A percentile compares a stretch with the other conserved stretches of the same genome.
Conservation (phyloP, 805 yeast genomes). For the Saccharomycopsis fibuligera region DNA sequence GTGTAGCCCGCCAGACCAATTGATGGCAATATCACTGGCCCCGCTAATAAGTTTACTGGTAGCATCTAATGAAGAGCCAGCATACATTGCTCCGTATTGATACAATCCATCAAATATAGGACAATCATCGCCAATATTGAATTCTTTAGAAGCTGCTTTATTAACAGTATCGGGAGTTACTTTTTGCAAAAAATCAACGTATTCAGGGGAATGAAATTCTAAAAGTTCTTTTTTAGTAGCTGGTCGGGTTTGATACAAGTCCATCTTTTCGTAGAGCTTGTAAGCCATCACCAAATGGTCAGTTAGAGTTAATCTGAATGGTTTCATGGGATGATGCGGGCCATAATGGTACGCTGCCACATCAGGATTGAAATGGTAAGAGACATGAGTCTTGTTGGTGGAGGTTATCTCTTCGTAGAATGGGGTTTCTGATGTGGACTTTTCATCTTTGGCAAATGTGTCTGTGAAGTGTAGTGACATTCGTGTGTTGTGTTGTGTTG, state of each 20-base stretch:
- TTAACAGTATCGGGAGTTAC: conserved; percentile 68
- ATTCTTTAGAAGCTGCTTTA: conserved; percentile 53
- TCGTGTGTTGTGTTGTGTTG: no score
- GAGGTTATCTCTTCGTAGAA: conserved; percentile 39
- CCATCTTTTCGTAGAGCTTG: conserved; percentile 85
- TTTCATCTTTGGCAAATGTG: conserved; percentile 37
- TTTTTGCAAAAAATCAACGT: conserved; percentile 65
- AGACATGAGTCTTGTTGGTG: conserved; percentile 52
- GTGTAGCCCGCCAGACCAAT: conserved; percentile 95
- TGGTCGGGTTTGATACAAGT: conserved; percentile 71
- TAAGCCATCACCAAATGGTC: conserved; percentile 85
- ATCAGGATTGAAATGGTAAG: conserved; percentile 82
- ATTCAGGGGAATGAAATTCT: conserved; percentile 84
- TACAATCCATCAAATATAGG: conserved; percentile 94
- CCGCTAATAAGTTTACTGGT: conserved; percentile 80
- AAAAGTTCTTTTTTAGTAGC: conserved; percentile 78
- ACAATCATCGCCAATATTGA: conserved; percentile 90
- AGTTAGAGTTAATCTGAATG: conserved; percentile 86
- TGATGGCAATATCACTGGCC: conserved; percentile 88
- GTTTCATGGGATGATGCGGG: conserved; percentile 96
- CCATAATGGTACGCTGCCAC: conserved; percentile 86
- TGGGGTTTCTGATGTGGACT: conserved; percentile 39
- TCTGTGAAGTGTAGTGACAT: conserved; percentile 20
- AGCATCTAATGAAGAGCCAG: conserved; percentile 94
- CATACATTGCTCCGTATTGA: conserved; percentile 80